Base-by-base conservation (phyloP, 306 rosid species). In the Pyrus pyrifolia region DNA sequence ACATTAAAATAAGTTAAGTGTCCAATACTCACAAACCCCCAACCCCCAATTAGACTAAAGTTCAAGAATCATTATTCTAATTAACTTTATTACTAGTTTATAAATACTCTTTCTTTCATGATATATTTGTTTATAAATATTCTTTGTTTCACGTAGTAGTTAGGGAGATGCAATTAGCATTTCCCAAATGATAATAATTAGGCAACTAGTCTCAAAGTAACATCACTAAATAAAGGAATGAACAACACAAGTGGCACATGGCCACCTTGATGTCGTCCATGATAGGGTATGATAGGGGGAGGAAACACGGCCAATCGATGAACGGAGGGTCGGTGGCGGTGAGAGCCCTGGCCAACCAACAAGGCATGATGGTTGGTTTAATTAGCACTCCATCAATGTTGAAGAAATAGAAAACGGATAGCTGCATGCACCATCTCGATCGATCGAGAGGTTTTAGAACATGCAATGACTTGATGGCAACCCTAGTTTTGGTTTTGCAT, bases 281-380 rank as follows among this genome's bases (percentile, higher is more conserved):
- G 83, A 87, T 60, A 76, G 75, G 67, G 38, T 46, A 46, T 46
- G 12, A 15, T 25, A 25, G 4, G 73, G 35, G 73, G 63, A 77
- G 79, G 81, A 80, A 58, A 29, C 63, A 2, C 5, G 63, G 79
- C 69, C 25, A 64, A 58, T n/a, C 29, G 31, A 51, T 51, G 55
- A 51, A 51, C 55, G 18, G 21, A 51, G 23, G 61, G 86, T 86
- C 85, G 83, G 87, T 81, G 85, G 83, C 76, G 85, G 83, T 82
- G 80, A 29, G 77, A 79, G 45, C 82, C 80, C 82, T 70, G 59
- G 78, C 86, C 88, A 80, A 79, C 88, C 80, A 76, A 74, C 84
- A 79, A 33, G 25, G 69, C 73, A 58, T 45, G 31, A 71, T 71
- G 78, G 76, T 21, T 21, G 76, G 42, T 15, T 67, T 31, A 30